These are phyloP conservation scores for Salix purpurea DNA, from an alignment of 345 rosid species.

Conservation along the genomic window DNA sequence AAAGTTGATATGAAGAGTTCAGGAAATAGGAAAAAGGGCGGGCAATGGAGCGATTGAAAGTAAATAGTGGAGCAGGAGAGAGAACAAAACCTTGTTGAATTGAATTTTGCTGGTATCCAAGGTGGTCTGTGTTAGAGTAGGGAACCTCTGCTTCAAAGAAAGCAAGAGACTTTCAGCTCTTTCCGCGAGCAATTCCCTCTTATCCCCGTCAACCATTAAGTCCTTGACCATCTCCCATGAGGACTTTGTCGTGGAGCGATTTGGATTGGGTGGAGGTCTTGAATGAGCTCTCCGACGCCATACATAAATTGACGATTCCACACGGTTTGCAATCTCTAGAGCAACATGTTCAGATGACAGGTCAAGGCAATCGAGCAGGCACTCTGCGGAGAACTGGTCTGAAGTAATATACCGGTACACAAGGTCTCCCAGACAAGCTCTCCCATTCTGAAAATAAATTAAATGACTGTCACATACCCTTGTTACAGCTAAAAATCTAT, in stretches of 20 bases:
- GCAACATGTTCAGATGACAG: slow-evolving; percentile 93
- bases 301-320: slow-evolving; percentile 71
- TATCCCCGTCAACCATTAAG: slow-evolving; percentile 77
- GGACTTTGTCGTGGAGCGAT: slow-evolving; percentile 56
- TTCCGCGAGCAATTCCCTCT: slow-evolving; percentile 75
- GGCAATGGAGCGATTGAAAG: background rate
- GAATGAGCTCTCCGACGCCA: slow-evolving; percentile 65
- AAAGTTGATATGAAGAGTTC: background rate
- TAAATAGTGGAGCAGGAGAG: background rate
- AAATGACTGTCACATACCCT: background rate
- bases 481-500: background rate
- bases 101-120: slow-evolving; percentile 95
- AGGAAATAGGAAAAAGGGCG: background rate
- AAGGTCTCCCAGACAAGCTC: slow-evolving; percentile 75
- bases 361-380: slow-evolving; percentile 89
- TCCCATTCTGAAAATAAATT: slow-evolving; percentile 65
- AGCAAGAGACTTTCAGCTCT: slow-evolving; percentile 85
- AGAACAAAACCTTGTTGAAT: slow-evolving; percentile 60
- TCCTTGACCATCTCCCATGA: slow-evolving; percentile 96
- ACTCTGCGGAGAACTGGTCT: slow-evolving; percentile 81
- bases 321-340: slow-evolving; percentile 81
- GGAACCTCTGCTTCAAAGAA: slow-evolving; percentile 87
- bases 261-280: slow-evolving; percentile 44
- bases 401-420: slow-evolving; percentile 77
- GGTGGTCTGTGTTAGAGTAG: slow-evolving; percentile 84